Base-by-base conservation (phyloP, 257 asterid species). In the Nicotiana tomentosiformis region DNA sequence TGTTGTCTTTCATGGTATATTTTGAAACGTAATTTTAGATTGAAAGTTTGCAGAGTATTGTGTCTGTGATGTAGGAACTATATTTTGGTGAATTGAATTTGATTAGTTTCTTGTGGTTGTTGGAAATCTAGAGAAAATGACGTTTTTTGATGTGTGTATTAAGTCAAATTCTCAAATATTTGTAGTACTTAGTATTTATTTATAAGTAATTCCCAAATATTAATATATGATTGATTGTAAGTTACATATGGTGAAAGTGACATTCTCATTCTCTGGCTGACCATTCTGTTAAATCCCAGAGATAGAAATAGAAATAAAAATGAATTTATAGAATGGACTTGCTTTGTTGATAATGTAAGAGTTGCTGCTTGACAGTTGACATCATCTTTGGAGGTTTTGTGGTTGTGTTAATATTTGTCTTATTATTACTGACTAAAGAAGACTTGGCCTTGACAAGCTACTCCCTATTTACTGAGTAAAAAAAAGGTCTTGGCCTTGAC, bases 51-150 rank as follows among this genome's bases (percentile, higher is more conserved):
- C 2, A 0, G 18, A 68, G 77, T 68, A 53, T 37, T n/a, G 5
- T 30, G 9, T 64, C 69, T 66, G 65, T 65, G 61, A 83, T 67
- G 66, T 83, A n/a, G 83, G 18, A 74, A 14, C 80, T 49, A 51
- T 74, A 49, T 7, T 49, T 74, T 46, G 62, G 39, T 74, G 43
- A 74, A 26, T 49, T 74, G n/a, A 14, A 4, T 49, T 49, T 7
- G 64, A 29, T 74, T 74, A 26, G 64, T 26, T 49, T 49, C 23
- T 10, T 74, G 26, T 74, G 62, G 62, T 74, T 15, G 23, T 46
- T 74, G 15, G 39, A 7, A 3, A 74, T 26, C 43, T 23, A 15
- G 39, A 26, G 62, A 74, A 74, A 74, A 74, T 46, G 80, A 46
- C 32, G 11, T 32, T 16, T 32, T 33, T 33, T 17, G 14, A 66